Conservation (phyloP, 441 rosid genomes). For the Eugenia klotzschiana region DNA sequence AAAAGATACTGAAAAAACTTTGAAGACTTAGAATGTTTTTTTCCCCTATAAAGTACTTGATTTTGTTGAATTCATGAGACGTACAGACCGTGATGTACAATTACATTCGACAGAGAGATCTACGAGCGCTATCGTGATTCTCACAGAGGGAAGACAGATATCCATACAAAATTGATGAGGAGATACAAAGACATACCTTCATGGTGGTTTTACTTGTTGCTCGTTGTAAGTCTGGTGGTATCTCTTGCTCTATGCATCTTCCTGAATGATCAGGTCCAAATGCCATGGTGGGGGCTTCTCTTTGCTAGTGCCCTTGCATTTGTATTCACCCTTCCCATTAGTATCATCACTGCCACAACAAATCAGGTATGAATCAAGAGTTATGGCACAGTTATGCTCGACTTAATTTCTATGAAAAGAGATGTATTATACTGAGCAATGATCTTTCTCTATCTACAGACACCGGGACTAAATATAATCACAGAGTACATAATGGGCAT, state of each 20-base stretch:
- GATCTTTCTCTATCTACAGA: background rate
- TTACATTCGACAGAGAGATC: conserved; percentile 15
- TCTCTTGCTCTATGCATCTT: conserved; percentile 32
- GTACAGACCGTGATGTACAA: background rate
- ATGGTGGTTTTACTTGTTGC: conserved; percentile 38
- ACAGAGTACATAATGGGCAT: conserved; percentile 51
- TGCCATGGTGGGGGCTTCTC: conserved; percentile 61
- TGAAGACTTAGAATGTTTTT: background rate
- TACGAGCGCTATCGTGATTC: conserved; percentile 28
- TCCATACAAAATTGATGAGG: conserved; percentile 52
- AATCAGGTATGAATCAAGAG: conserved; percentile 21
- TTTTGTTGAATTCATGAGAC: background rate
- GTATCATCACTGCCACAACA: conserved; percentile 50
- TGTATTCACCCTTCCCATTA: conserved; percentile 36
- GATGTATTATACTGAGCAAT: background rate
- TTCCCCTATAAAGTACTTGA: background rate
- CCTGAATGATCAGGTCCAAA: conserved; percentile 34
- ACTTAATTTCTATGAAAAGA: background rate
- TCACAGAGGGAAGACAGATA: conserved; percentile 22
- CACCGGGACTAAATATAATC: conserved; percentile 45
- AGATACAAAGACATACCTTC: conserved; percentile 33
- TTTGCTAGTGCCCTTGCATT: conserved; percentile 32
- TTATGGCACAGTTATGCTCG: background rate
- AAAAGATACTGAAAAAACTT: background rate
- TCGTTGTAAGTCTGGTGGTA: conserved; percentile 13